Evolutionary conservation across 176 grass and related monocot genomes (phyloP).

Genomic region (Oryza glumipatula): DNA sequence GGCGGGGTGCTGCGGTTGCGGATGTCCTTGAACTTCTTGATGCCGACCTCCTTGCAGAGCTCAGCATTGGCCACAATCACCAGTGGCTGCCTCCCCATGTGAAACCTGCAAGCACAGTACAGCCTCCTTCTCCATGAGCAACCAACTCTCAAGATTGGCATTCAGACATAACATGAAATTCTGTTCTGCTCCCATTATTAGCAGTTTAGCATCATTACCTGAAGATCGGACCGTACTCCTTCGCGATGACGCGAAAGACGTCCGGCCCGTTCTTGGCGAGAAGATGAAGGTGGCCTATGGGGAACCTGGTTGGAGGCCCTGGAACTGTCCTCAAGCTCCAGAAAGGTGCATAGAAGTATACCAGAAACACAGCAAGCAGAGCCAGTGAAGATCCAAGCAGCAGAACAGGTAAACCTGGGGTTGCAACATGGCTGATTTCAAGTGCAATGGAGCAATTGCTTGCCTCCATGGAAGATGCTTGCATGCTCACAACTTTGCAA

Average conservation of each 20-base stretch:
- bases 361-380: constrained; percentile 47
- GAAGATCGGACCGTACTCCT: constrained; percentile 84
- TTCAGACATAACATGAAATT: background rate
- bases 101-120: constrained; percentile 59
- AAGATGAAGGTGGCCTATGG: constrained; percentile 67
- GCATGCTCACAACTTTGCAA: background rate
- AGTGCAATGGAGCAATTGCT: constrained; percentile 27
- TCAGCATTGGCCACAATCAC: constrained; percentile 90
- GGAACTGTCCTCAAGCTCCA: constrained; percentile 84
- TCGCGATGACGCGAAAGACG: constrained; percentile 62
- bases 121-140: constrained; percentile 24
- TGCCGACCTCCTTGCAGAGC: constrained; percentile 88
- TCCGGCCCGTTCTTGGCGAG: constrained; percentile 77
- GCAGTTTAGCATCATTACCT: constrained; percentile 47
- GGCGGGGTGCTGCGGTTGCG: constrained; percentile 82
- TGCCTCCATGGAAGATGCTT: constrained; percentile 43
- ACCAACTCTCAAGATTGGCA: background rate
- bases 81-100: constrained; percentile 90
- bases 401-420: background rate
- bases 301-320: constrained; percentile 67
- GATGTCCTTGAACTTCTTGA: constrained; percentile 94
- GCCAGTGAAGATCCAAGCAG: constrained; percentile 3
- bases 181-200: background rate
- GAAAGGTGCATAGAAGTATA: constrained; percentile 79
- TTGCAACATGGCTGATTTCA: background rate